phyloP scores from a whole-genome alignment of 768 basidiomycete genomes.

The Lactarius hatsudake region DNA sequence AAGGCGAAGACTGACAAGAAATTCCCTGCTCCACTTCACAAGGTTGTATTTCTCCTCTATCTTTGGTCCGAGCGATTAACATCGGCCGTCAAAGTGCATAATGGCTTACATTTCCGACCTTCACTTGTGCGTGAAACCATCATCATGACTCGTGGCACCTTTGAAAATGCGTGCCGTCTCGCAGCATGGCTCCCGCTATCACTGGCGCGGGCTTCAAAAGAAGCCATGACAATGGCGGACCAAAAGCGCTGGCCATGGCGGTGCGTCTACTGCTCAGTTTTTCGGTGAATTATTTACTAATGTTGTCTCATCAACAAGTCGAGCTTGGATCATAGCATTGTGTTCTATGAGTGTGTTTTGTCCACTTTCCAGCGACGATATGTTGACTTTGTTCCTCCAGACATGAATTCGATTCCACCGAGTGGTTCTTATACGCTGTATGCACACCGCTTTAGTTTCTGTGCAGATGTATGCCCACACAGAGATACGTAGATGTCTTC shows the following conservation, averaged over 20 bases:
- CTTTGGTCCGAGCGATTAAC: neutral
- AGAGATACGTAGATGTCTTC: neutral
- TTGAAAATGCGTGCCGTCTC: constrained; percentile 16
- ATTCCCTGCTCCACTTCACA: constrained; percentile 74
- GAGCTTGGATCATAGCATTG: constrained; percentile 74
- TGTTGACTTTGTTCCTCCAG: constrained; percentile 37
- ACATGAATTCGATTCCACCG: constrained; percentile 69
- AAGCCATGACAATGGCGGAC: constrained; percentile 40
- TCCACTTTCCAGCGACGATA: neutral
- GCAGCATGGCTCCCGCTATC: constrained; percentile 55
- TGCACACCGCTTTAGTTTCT: constrained; percentile 26
- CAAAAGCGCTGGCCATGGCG: constrained; percentile 60
- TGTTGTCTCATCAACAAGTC: constrained; percentile 41
- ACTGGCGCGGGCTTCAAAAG: constrained; percentile 54
- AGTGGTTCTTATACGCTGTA: constrained; percentile 79
- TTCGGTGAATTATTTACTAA: neutral
- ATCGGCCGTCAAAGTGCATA: constrained; percentile 52
- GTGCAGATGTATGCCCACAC: neutral
- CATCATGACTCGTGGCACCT: constrained; percentile 3
- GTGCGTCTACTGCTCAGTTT: constrained; percentile 10
- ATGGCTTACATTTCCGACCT: constrained; percentile 76
- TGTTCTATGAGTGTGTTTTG: constrained; percentile 63
- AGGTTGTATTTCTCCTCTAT: constrained; percentile 40
- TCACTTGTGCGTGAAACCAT: constrained; percentile 55
- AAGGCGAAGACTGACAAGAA: constrained; percentile 63